Evolutionary conservation across 2,329 filamentous ascomycete species (phyloP), one percentile per base, ranked within the genome.

Genomic region (Cordyceps farinosa): DNA sequence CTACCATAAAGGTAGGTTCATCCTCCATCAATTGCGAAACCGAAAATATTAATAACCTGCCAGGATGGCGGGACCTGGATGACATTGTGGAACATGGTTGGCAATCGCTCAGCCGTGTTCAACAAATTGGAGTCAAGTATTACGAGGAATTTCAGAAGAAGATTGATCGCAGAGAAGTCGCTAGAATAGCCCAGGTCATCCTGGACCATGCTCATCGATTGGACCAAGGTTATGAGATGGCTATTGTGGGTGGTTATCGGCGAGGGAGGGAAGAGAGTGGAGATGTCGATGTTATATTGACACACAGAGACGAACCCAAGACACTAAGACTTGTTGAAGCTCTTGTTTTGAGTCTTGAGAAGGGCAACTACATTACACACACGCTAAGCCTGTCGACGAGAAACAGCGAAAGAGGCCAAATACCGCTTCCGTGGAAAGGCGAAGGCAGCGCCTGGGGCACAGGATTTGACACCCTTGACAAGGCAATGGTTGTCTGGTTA

Each of bases 61-160:
- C 34, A 79, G 77, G 91, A 34, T 97, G 92, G 91, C 83, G 86
- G 65, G 90, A 95, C 65, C 79, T 97, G 0, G 92, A 97, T 69
- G 93, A 98, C 69, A 79, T 98, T 3, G 81, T 97, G 47, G 90
- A 96, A 70, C 84, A 87, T 69, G 92, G 90, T 11, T 98, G 94
- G 94, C 73, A 80, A 27, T 80, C 75, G 0, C 79, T 98, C 1
- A 89, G 83, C 0, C 86, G 92, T 13, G 90, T 91, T 1, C 94
- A 97, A 74, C 92, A 98, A 73, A 96, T 98, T 62, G 94, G 95
- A 0, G 80, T 97, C 51, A 98, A 98, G 73, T 97, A 88, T 76
- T 97, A 96, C 73, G 90, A 96, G 40, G 94, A 98, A 66, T 90
- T 99, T 62, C 78, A 84, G 52, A 75, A 82, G 17, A 86, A 84